phyloP scores from a whole-genome alignment of 2,329 filamentous ascomycete genomes.

The Fusarium paranaense region DNA sequence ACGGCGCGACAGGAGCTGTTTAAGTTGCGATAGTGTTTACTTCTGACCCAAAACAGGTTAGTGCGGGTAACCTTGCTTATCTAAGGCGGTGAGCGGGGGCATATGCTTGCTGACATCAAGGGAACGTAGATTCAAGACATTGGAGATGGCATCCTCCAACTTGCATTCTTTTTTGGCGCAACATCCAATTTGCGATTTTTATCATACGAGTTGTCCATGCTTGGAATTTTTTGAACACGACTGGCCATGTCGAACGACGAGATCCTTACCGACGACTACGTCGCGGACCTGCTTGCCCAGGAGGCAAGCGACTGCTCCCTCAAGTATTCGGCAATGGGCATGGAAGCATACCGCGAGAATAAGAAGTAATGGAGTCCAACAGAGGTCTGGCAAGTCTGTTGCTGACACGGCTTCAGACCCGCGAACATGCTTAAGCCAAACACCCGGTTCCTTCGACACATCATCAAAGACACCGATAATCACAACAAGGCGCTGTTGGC shows the following conservation, averaged over 20 bases:
- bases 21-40: slow-evolving; percentile 52
- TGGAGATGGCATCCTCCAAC: slow-evolving; percentile 1
- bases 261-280: slow-evolving; percentile 79
- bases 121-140: slow-evolving; percentile 1
- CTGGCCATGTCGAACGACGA: slow-evolving; percentile 58
- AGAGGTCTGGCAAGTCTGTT: slow-evolving; percentile 20
- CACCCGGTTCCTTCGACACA: slow-evolving; percentile 86
- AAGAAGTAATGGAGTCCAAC: slow-evolving; percentile 58
- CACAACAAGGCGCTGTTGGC: slow-evolving; percentile 90
- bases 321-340: slow-evolving; percentile 79
- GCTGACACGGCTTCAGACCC: slow-evolving; percentile 60
- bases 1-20: slow-evolving; percentile 5
- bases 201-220: not conserved
- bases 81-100: slow-evolving; percentile 37
- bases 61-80: slow-evolving; percentile 14
- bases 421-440: slow-evolving; percentile 85
- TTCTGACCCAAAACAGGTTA: slow-evolving; percentile 48
- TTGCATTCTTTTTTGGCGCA: slow-evolving; percentile 14
- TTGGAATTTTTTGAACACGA: not conserved
- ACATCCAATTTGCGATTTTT: slow-evolving; percentile 3
- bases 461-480: slow-evolving; percentile 87
- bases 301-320: slow-evolving; percentile 81
- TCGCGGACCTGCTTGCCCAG: slow-evolving; percentile 81
- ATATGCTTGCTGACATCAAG: slow-evolving; percentile 34
- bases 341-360: slow-evolving; percentile 70